These are phyloP conservation scores for Kodamaea plutei DNA, from an alignment of 1,139 yeast genomes.

Conservation along the genomic window DNA sequence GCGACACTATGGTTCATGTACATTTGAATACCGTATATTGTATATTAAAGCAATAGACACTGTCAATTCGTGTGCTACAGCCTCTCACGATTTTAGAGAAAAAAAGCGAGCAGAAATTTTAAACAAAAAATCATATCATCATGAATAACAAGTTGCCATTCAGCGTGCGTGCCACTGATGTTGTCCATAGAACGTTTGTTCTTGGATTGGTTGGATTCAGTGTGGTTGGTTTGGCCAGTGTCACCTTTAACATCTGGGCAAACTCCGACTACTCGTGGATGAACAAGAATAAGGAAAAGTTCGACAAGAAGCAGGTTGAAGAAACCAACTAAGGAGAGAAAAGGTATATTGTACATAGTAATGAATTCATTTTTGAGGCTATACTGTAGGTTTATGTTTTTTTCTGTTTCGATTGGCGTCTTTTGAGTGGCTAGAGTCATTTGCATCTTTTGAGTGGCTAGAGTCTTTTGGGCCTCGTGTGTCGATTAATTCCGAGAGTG, in stretches of 20 bases:
- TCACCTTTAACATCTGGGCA: conserved; percentile 23
- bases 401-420: conserved; percentile 3
- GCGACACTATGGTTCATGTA: no score
- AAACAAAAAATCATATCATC: no score
- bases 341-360: conserved; percentile 2
- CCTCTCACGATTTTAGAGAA: no score
- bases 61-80: no score
- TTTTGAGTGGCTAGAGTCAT: no score
- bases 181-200: conserved; percentile 24
- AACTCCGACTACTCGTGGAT: conserved; percentile 39
- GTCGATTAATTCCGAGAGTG: no score
- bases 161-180: conserved; percentile 36
- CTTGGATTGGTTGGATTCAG: conserved; percentile 30
- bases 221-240: conserved; percentile 32
- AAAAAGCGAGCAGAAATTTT: no score
- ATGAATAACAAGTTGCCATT: conserved; percentile 39
- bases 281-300: conserved; percentile 41
- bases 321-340: conserved; percentile 1
- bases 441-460: no score
- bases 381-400: neutral
- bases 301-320: conserved; percentile 29
- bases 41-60: no score
- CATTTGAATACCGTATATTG: no score
- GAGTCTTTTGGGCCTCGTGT: no score
- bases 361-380: no score